Conservation (phyloP, 2,329 filamentous ascomycete genomes). For the Fusarium sp. region DNA sequence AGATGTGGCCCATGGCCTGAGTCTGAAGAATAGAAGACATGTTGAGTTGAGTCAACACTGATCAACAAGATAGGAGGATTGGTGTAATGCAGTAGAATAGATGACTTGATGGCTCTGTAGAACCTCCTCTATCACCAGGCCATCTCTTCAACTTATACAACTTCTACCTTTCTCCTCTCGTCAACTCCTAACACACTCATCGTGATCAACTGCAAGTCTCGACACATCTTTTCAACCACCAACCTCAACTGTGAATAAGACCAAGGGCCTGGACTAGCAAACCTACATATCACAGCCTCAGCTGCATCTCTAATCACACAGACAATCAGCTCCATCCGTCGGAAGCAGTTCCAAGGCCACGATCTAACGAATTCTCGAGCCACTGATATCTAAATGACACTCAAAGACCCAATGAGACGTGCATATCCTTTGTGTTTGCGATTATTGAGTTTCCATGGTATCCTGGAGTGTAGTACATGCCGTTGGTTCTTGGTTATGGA, state of each 20-base stretch:
- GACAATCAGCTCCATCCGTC: not conserved
- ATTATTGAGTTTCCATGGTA: not conserved
- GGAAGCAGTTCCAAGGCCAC: not conserved
- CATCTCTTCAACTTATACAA: constrained; percentile 11
- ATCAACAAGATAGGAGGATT: not conserved
- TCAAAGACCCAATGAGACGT: not conserved
- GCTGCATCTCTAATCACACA: not conserved
- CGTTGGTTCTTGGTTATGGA: not conserved
- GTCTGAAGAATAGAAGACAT: constrained; percentile 1
- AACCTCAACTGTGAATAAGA: not conserved
- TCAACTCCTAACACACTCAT: not conserved
- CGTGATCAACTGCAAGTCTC: not conserved
- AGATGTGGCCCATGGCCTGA: constrained; percentile 1
- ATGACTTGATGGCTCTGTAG: not conserved
- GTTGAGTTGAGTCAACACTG: not conserved
- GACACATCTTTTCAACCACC: not conserved
- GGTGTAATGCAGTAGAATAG: rapidly evolving
- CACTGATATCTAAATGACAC: not conserved
- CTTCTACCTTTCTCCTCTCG: not conserved
- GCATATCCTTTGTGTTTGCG: not conserved
- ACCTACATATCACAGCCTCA: not conserved
- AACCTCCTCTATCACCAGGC: not conserved
- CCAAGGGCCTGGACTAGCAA: not conserved
- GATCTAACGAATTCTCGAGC: not conserved
- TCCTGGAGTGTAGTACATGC: not conserved